These are phyloP conservation scores for Sphaerulina vaccinii DNA, from an alignment of 2,329 filamentous ascomycete genomes.

Conservation along the genomic window DNA sequence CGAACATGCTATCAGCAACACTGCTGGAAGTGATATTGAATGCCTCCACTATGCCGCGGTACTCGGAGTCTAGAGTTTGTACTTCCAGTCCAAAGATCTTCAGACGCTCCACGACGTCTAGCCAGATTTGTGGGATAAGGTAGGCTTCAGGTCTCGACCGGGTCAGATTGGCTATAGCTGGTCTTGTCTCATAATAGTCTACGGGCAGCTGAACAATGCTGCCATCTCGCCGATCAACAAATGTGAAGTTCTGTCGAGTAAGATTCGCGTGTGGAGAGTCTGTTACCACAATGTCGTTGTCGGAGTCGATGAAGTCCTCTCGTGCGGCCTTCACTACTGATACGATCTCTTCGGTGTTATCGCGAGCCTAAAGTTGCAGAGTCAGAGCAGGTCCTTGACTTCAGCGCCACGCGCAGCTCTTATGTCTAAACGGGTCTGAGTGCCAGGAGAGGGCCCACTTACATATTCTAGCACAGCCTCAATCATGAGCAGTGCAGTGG, in stretches of 20 bases:
- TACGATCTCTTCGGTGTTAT: slow-evolving; percentile 18
- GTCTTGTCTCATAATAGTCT: slow-evolving; percentile 38
- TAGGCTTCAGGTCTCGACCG: slow-evolving; percentile 38
- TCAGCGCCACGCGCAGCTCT: too few relatives aligned
- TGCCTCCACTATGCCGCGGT: slow-evolving; percentile 35
- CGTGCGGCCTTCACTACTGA: slow-evolving; percentile 34
- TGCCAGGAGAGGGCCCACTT: too few relatives aligned
- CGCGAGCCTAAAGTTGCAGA: too few relatives aligned
- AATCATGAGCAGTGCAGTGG: slow-evolving; percentile 36
- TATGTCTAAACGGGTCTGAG: too few relatives aligned
- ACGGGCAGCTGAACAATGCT: slow-evolving; percentile 37
- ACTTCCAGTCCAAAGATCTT: slow-evolving; percentile 37
- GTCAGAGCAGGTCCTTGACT: too few relatives aligned
- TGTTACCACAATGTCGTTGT: slow-evolving; percentile 36
- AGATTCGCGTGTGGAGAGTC: slow-evolving; percentile 32
- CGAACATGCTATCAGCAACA: slow-evolving; percentile 36
- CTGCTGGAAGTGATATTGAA: slow-evolving; percentile 38
- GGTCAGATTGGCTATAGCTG: slow-evolving; percentile 38
- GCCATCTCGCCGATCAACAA: slow-evolving; percentile 38
- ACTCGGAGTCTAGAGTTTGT: slow-evolving; percentile 33
- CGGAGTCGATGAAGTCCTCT: slow-evolving; percentile 30
- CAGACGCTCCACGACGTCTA: slow-evolving; percentile 37
- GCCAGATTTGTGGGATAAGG: slow-evolving; percentile 40
- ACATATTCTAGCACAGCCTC: slow-evolving; percentile 38
- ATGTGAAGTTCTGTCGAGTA: slow-evolving; percentile 35